Base-by-base conservation (phyloP, 139 green algal species). In the Tetratostichococcus sp. region DNA sequence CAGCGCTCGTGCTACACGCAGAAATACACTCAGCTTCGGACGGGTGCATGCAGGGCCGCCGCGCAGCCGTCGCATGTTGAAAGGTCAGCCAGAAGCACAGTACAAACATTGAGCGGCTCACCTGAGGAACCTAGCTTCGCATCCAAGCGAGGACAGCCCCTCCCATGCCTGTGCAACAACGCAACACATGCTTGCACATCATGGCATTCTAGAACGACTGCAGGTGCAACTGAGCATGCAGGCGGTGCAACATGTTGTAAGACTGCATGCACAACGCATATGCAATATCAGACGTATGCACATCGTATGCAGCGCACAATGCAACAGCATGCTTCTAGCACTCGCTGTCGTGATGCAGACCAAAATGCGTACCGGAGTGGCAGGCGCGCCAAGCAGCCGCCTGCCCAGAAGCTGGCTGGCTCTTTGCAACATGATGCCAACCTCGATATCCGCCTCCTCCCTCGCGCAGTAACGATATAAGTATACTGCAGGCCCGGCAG, bases 1-100 rank as follows among this genome's bases (percentile, higher is more conserved):
- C 71, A 21, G 72, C 43, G 26, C 59, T 82, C 19, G 67, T 42
- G 72, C 82, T 89, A 79, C 84, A 81, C 1, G 31, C 11, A 65
- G n/a, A 65, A 62, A 22, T 50, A 14, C 39, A 8, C 14, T 50
- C 39, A n/a, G n/a, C n/a, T n/a, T n/a, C n/a, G n/a, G n/a, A n/a
- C 39, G 39, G 39, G 8, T 50, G 50, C 4, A 62, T 23, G 14
- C 50, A 26, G 14, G 50, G 50, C 50, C 39, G 39, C 39, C 8
- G 8, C 11, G 39, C 39, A 50, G 39, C 39, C 39, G 39, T 11
- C 39, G 11, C 39, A 11, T 11, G 11, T 50, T 50, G 39, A 6
- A 50, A 21, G 6, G 8, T 21, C 8, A 6, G 6, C 39, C 39
- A 50, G 39, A 6, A 50, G 39, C 11, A 11, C 39, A 50, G 6